These are phyloP conservation scores for Exobasidium cylindrosporum DNA, from an alignment of 1,284 basidiomycete genomes.

Conservation along the genomic window DNA sequence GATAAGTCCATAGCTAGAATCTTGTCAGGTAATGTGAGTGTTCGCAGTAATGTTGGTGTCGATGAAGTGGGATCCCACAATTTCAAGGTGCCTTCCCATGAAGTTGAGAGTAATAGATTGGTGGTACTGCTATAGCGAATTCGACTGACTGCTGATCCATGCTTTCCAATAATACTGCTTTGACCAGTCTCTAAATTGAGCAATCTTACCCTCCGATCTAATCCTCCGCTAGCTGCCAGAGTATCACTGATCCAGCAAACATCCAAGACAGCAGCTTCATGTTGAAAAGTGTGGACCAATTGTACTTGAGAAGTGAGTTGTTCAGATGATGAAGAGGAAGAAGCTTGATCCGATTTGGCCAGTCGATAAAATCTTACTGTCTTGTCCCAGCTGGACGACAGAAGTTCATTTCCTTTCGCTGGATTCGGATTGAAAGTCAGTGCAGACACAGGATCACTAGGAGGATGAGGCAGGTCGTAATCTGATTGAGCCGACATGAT, in stretches of 20 bases:
- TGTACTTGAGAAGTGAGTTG: conserved; percentile 2
- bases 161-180: conserved; percentile 44
- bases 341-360: conserved; percentile 4
- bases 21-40: conserved; percentile 39
- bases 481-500: not conserved
- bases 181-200: conserved; percentile 39
- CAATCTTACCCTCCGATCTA: conserved; percentile 47
- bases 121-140: conserved; percentile 25
- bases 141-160: conserved; percentile 34
- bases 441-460: not conserved
- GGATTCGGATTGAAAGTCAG: conserved; percentile 17
- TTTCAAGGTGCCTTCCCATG: conserved; percentile 35
- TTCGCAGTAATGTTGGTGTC: conserved; percentile 20
- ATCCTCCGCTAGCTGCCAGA: conserved; percentile 38
- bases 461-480: not conserved
- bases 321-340: not conserved
- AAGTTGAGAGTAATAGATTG: conserved; percentile 30
- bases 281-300: conserved; percentile 37
- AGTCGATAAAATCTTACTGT: conserved; percentile 41
- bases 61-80: conserved; percentile 32
- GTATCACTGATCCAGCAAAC: conserved; percentile 39
- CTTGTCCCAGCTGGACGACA: conserved; percentile 49
- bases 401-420: conserved; percentile 21
- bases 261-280: conserved; percentile 51
- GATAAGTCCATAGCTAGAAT: conserved; percentile 48